Evolutionary conservation across 495 filamentous ascomycete species (phyloP), one percentile per base, ranked within the genome.

Genomic region (Hypoxylon lenormandii): DNA sequence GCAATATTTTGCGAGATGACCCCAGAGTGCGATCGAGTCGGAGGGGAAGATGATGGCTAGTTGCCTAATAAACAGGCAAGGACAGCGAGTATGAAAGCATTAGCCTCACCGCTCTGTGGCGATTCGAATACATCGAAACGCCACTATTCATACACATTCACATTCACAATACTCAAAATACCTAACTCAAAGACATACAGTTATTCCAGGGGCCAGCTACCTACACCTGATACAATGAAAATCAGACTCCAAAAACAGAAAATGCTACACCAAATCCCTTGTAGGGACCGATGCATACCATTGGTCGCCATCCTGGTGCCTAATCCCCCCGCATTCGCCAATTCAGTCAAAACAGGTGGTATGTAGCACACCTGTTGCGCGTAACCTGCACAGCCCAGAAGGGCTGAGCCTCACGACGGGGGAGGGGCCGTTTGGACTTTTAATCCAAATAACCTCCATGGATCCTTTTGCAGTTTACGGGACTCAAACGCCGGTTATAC

Each of bases 301-400:
- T 65, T 65, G 53, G 62, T 12, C 30, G 26, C 21, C 43, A 52
- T 37, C 11, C 49, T 43, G 49, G 7, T 62, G 48, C 49, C 63
- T 49, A 33, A 59, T 40, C 26, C 0, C 23, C 59, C 59, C 59
- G 59, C 59, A 52, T 16, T 46, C 42, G 42, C 46, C 46, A 10
- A 48, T 28, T 13, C 19, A 21, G 4, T 10, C n/a, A n/a, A n/a
- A n/a, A n/a, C n/a, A n/a, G n/a, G n/a, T n/a, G n/a, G n/a, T n/a
- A n/a, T n/a, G n/a, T n/a, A n/a, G n/a, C n/a, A n/a, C n/a, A n/a
- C n/a, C n/a, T n/a, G 46, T 28, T 26, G 46, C 46, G 46, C 22
- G 43, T 21, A 7, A 1, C 12, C 46, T 28, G 12, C 46, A 48
- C 46, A 48, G 46, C 21, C 46, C 10, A 1, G 0, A 1, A 7